These are phyloP conservation scores for Polygonum maritimum DNA, from an alignment of 148 eudicot species.

Conservation along the genomic window DNA sequence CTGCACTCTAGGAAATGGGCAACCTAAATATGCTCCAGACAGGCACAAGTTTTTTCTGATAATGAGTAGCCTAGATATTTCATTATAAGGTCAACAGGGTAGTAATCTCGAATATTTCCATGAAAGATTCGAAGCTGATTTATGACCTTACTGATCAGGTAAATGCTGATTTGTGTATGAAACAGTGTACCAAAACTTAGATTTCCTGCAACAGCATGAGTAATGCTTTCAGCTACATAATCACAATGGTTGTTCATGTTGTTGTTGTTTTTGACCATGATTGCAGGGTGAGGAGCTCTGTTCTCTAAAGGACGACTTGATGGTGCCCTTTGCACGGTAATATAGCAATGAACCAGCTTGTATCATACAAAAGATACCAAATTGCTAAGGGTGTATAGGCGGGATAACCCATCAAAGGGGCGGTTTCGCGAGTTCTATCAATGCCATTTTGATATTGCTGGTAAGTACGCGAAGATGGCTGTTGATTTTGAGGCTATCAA, in stretches of 20 bases:
- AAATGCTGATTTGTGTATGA: background rate
- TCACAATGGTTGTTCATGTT: background rate
- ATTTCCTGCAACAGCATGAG: background rate
- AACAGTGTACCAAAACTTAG: background rate
- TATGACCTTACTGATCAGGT: conserved; percentile 99
- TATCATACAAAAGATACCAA: conserved; percentile 88
- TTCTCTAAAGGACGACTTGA: conserved; percentile 83
- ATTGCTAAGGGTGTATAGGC: conserved; percentile 90
- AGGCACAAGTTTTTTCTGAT: too few species aligned
- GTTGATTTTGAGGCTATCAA: conserved; percentile 89
- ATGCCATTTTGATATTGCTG: conserved; percentile 93
- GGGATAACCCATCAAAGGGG: conserved; percentile 98
- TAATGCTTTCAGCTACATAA: background rate
- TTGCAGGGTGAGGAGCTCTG: conserved; percentile 91
- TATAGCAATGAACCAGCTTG: conserved; percentile 82
- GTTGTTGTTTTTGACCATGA: too few species aligned
- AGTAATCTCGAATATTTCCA: too few species aligned
- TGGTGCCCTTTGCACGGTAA: conserved; percentile 89
- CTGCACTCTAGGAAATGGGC: conserved; percentile 74
- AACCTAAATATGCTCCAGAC: too few species aligned
- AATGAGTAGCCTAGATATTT: too few species aligned
- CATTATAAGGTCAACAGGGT: too few species aligned
- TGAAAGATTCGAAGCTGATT: conserved; percentile 91
- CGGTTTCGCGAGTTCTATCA: conserved; percentile 96
- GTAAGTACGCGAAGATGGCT: conserved; percentile 74